Evolutionary conservation across 345 rosid genomes (phyloP), one percentile per base, ranked within the genome.

Genomic region (Brassica nigra): DNA sequence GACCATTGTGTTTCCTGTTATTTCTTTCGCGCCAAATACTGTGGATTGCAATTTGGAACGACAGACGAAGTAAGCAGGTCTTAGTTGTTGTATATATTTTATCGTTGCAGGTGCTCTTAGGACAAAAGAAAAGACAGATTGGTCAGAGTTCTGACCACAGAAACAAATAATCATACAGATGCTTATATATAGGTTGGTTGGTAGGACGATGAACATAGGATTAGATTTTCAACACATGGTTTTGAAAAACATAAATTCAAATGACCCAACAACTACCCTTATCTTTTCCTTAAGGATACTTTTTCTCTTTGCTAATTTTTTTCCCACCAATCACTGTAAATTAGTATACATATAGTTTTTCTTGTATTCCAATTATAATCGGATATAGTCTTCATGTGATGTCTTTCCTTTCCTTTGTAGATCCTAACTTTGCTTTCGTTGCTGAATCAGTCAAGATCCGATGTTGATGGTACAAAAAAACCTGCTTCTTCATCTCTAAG

Each of bases 131-230:
- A 1, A 1, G 8, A 11, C 15, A 67, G 23, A 28, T 34, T 52
- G 42, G 71, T 70, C 81, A 77, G 37, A 62, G 9, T 28, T 20
- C 66, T 62, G 71, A 78, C 81, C 76, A 70, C 76, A 64, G 8
- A 59, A 18, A 16, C 7, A 30, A 31, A 18, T 10, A 10, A 16
- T 47, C 54, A 49, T 49, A 49, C n/a, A 49, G 8, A 57, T 14
- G 12, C 23, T 9, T 47, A 3, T 12, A 42, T 11, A 42, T 14
- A 49, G 66, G 59, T 44, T 42, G 30, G 74, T 68, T 76, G 74
- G 74, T 76, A 30, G 5, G 68, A 59, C 30, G 34, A 3, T 1
- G 49, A 11, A 42, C 30, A 59, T 59, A 28, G 14, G 30, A 67
- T 42, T 29, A 28, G 63, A 54, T 39, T 76, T 57, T 67, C 4